Conservation (phyloP, 73 alveolate genomes). For the Breviolum minutum region DNA sequence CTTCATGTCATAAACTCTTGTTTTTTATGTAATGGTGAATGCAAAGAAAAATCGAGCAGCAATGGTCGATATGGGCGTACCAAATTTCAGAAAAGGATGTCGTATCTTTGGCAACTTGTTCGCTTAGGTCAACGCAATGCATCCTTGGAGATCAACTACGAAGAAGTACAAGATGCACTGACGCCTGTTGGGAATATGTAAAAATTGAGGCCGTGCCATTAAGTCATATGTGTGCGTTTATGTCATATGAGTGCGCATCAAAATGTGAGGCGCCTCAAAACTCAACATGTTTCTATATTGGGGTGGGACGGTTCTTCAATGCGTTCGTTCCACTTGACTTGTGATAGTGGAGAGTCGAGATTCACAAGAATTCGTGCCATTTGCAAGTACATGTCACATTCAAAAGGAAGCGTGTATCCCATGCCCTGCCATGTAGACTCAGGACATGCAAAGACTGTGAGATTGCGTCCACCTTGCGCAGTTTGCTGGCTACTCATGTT, state of each 20-base stretch:
- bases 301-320: too few relatives aligned
- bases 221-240: not conserved
- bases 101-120: not conserved
- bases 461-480: not conserved
- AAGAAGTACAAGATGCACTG: not conserved
- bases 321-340: too few relatives aligned
- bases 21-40: too few relatives aligned
- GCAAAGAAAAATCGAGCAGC: too few relatives aligned
- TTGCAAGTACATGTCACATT: too few relatives aligned
- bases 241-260: too few relatives aligned
- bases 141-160: constrained; percentile 31
- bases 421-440: not conserved
- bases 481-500: too few relatives aligned
- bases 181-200: not conserved
- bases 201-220: not conserved
- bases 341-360: too few relatives aligned
- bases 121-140: not conserved
- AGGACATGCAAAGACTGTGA: constrained; percentile 11
- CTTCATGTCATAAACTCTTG: not conserved
- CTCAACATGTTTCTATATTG: too few relatives aligned
- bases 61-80: not conserved
- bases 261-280: too few relatives aligned
- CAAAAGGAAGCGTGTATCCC: too few relatives aligned
- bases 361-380: too few relatives aligned
- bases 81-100: not conserved